Base-by-base conservation (phyloP, 2,329 filamentous ascomycete genomes). In the Phialophora verrucosa region DNA sequence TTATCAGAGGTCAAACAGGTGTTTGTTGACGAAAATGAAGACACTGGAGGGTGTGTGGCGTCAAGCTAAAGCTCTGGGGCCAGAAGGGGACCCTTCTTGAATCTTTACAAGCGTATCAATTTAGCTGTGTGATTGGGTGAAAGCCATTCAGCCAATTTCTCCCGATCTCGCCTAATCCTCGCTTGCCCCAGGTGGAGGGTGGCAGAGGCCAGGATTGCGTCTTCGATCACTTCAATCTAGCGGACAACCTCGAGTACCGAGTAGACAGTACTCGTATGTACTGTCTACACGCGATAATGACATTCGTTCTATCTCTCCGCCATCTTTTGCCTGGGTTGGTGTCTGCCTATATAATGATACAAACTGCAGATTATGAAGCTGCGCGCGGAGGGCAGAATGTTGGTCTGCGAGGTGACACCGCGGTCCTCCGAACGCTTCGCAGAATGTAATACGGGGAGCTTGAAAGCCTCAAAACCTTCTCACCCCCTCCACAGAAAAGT, bases 1-100 rank as follows among this genome's bases (percentile, higher is more conserved):
- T n/a, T 8, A 51, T 51, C 49, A 11, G 14, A 29, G 49, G 23
- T 8, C 14, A 17, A 51, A 27, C 49, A 27, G 49, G 49, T 51
- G 49, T 51, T 51, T 51, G 49, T 51, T 51, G 49, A 51, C 25
- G 25, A 51, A 14, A 50, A 23, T 6, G 23, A 51, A 4, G 49
- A 51, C 47, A 5, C 49, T 23, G 12, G 49, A 51, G 49, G 4
- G 25, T 3, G 12, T 51, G 49, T 51, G 49, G 49, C 49, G 49
- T 51, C 20, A 51, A 51, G 49, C 25, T 51, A 51, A 51, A 44
- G 38, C 38, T 14, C 35, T 1, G 14, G 7, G 35, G 35, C 14
- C 35, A 42, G 14, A 44, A 20, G 1, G 38, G 6, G 38, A n/a
- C 38, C 14, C 38, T 44, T 44, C 14, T 2, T n/a, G 38, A n/a